phyloP scores from a whole-genome alignment of 345 rosid genomes.

The Carallia pectinifolia region DNA sequence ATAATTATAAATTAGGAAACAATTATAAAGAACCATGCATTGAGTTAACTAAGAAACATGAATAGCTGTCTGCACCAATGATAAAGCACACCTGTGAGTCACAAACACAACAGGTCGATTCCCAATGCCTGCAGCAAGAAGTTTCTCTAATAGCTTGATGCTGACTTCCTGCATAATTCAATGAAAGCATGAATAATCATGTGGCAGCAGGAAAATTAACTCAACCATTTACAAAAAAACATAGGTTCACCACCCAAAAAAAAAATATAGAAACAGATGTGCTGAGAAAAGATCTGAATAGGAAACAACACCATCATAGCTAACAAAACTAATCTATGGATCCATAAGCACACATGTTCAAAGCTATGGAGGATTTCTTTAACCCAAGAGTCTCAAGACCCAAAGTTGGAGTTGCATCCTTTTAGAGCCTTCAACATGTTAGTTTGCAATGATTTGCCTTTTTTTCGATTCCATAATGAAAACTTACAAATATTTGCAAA shows the following conservation, averaged over 20 bases:
- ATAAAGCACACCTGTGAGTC: conserved; percentile 70
- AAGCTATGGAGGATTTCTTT: not conserved
- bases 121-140: conserved; percentile 90
- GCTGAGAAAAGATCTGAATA: too few species aligned
- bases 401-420: not conserved
- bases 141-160: conserved; percentile 70
- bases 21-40: not conserved
- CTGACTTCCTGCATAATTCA: conserved; percentile 75
- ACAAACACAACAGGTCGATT: conserved; percentile 94
- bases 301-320: too few species aligned
- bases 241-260: not conserved
- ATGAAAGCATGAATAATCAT: conserved; percentile 6
- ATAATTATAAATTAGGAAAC: not conserved
- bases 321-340: too few species aligned
- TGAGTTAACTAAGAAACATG: not conserved
- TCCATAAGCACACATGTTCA: too few species aligned
- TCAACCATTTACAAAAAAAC: not conserved
- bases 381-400: not conserved
- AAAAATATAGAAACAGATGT: not conserved
- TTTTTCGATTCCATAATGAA: too few species aligned
- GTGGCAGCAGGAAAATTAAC: conserved; percentile 1
- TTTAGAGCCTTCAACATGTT: not conserved
- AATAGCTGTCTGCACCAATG: not conserved
- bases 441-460: not conserved
- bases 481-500: too few species aligned